Conservation (phyloP, 768 basidiomycete species). For the Rossbeevera mucosa region DNA sequence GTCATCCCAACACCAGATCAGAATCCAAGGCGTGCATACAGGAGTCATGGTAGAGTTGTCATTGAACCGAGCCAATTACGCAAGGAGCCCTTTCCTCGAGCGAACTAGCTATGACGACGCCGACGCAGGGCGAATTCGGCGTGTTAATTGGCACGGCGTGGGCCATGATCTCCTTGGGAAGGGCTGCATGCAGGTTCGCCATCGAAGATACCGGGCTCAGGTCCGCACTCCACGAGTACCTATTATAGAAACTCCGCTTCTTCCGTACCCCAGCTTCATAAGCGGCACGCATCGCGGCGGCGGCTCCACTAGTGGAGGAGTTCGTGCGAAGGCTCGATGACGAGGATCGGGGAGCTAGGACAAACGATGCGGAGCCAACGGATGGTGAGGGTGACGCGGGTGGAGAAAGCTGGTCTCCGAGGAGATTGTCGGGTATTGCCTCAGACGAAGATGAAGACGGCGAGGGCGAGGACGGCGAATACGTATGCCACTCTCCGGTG, state of each 20-base stretch:
- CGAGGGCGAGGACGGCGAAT: slow-evolving; percentile 27
- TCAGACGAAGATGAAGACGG: slow-evolving; percentile 27
- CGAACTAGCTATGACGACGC: slow-evolving; percentile 6
- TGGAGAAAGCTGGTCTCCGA: slow-evolving; percentile 21
- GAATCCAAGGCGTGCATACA: background rate
- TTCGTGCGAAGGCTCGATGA: slow-evolving; percentile 27
- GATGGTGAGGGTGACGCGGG: slow-evolving; percentile 29
- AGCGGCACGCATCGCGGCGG: slow-evolving; percentile 29
- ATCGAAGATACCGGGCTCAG: slow-evolving; percentile 21
- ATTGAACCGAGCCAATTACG: slow-evolving; percentile 16
- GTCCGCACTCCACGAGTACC: slow-evolving; percentile 29
- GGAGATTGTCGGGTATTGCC: slow-evolving; percentile 18
- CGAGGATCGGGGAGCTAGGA: slow-evolving; percentile 25
- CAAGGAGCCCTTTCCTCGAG: background rate
- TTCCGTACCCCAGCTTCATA: slow-evolving; percentile 32
- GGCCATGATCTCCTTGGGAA: slow-evolving; percentile 19
- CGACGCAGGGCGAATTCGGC: background rate
- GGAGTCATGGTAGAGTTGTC: background rate
- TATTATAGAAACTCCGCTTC: slow-evolving; percentile 30
- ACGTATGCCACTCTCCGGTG: slow-evolving; percentile 23
- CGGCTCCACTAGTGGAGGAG: slow-evolving; percentile 18
- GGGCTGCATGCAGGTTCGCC: slow-evolving; percentile 10
- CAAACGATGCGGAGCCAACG: slow-evolving; percentile 23
- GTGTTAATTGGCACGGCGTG: slow-evolving; percentile 8
- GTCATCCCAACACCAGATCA: background rate